A percentile compares a stretch with the other conserved stretches of the same genome.
These are phyloP conservation scores for Hanseniaspora uvarum DNA, from an alignment of 1,139 yeast genomes.

Conservation along the genomic window DNA sequence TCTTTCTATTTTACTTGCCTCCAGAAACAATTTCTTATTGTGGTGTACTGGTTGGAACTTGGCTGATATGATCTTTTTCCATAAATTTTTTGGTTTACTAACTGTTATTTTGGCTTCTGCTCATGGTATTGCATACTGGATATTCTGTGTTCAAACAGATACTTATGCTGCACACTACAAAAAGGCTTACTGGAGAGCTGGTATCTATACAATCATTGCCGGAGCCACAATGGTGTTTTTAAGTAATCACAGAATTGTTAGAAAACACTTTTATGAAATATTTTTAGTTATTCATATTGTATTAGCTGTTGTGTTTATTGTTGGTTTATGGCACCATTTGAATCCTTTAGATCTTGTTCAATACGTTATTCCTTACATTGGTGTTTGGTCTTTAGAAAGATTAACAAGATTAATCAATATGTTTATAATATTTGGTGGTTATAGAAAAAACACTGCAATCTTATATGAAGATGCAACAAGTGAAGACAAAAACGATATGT, in stretches of 20 bases:
- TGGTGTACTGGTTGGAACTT: conserved; percentile 56
- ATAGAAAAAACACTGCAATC: conserved; percentile 40
- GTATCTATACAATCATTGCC: conserved; percentile 41
- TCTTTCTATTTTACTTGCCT: conserved; percentile 43
- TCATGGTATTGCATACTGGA: conserved; percentile 42
- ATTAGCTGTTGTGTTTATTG: conserved; percentile 46
- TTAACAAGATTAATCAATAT: conserved; percentile 43
- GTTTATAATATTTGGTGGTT: conserved; percentile 36
- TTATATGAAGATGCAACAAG: conserved; percentile 31
- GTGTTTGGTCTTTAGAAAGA: conserved; percentile 58
- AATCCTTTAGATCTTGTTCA: conserved; percentile 37
- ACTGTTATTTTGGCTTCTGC: conserved; percentile 32
- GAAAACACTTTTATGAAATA: conserved; percentile 52
- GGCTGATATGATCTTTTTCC: conserved; percentile 49
- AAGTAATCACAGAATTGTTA: conserved; percentile 42
- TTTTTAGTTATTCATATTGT: conserved; percentile 52
- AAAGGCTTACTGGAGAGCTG: conserved; percentile 35
- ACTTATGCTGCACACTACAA: conserved; percentile 24
- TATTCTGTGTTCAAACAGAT: conserved; percentile 25
- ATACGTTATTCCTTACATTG: conserved; percentile 44
- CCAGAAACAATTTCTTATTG: conserved; percentile 55
- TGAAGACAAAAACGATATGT: conserved; percentile 20
- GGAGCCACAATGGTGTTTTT: conserved; percentile 38
- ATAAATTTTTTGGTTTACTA: conserved; percentile 55
- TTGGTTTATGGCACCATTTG: conserved; percentile 53